These are phyloP conservation scores for Papiliotrema terrestris DNA, from an alignment of 1,284 basidiomycete species.

Conservation along the genomic window DNA sequence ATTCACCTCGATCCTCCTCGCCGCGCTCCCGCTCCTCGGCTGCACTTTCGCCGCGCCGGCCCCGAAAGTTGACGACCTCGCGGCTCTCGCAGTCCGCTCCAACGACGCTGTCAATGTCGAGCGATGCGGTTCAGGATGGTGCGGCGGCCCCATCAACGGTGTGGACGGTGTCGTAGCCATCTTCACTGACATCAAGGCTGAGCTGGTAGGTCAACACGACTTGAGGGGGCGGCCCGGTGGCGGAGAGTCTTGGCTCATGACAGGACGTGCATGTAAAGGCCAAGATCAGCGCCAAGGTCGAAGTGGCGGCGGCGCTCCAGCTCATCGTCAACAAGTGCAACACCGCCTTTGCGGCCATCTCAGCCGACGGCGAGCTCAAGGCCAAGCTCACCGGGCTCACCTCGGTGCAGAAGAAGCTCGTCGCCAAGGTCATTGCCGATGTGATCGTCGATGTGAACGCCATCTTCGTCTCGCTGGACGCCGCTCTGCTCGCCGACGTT, in stretches of 20 bases:
- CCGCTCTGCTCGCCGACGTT: not conserved
- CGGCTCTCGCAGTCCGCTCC: no score
- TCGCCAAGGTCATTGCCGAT: not conserved
- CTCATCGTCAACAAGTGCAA: not conserved
- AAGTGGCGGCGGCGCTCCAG: not conserved
- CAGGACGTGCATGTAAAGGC: not conserved
- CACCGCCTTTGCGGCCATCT: not conserved
- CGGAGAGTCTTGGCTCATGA: not conserved
- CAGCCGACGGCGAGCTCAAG: not conserved
- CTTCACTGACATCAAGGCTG: not conserved
- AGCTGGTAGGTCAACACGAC: not conserved
- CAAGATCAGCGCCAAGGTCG: not conserved
- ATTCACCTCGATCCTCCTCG: no score
- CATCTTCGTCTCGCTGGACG: not conserved
- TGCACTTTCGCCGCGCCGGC: no score
- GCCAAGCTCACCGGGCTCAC: not conserved
- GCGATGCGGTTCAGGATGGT: no score
- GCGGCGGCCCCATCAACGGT: no score
- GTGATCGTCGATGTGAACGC: not conserved
- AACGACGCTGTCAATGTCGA: no score
- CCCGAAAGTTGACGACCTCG: no score
- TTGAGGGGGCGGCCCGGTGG: not conserved
- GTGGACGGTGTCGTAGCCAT: not conserved
- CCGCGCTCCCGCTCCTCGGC: no score
- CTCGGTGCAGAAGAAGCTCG: not conserved